Evolutionary conservation across 305 asterid genomes (phyloP).

Genomic region (Plantago coronopus): DNA sequence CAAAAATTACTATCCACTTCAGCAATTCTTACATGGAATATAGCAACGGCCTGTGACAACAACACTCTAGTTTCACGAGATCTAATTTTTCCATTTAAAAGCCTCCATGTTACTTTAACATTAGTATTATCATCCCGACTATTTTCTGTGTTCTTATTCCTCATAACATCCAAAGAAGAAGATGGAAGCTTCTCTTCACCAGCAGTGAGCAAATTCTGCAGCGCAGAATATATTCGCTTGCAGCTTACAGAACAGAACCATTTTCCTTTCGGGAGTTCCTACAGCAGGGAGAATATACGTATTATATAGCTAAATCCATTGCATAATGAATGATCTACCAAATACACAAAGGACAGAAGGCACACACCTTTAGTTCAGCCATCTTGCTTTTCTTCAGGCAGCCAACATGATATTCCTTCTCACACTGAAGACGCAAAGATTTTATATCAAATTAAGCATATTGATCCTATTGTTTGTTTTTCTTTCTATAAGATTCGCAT

Average conservation of each 20-base stretch:
- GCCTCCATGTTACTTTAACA: slow-evolving; percentile 83
- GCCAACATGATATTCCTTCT: slow-evolving; percentile 97
- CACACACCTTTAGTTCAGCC: slow-evolving; percentile 82
- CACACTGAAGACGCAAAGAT: slow-evolving; percentile 52
- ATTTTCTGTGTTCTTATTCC: slow-evolving; percentile 41
- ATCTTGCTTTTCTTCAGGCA: slow-evolving; percentile 85
- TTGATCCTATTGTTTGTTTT: slow-evolving; percentile 14
- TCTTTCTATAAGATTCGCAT: neutral
- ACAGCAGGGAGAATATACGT: slow-evolving; percentile 27
- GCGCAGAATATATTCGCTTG: slow-evolving; percentile 62
- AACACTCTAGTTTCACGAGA: slow-evolving; percentile 77
- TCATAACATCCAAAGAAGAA: slow-evolving; percentile 55
- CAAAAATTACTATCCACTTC: slow-evolving; percentile 12
- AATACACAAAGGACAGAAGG: neutral
- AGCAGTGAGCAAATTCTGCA: slow-evolving; percentile 59
- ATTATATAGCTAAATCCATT: slow-evolving; percentile 14
- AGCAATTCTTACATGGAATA: slow-evolving; percentile 76
- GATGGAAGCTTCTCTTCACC: slow-evolving; percentile 78
- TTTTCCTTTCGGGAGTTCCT: slow-evolving; percentile 94
- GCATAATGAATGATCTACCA: neutral
- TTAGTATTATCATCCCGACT: slow-evolving; percentile 33
- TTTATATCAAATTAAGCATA: slow-evolving; percentile 23
- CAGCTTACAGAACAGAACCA: slow-evolving; percentile 90
- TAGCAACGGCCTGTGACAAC: slow-evolving; percentile 86
- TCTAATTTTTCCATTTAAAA: slow-evolving; percentile 68